Percentiles rank a stretch among this genome's conserved stretches.
These are phyloP conservation scores for Cynanchum wilfordii DNA, from an alignment of 257 asterid species.

Conservation along the genomic window DNA sequence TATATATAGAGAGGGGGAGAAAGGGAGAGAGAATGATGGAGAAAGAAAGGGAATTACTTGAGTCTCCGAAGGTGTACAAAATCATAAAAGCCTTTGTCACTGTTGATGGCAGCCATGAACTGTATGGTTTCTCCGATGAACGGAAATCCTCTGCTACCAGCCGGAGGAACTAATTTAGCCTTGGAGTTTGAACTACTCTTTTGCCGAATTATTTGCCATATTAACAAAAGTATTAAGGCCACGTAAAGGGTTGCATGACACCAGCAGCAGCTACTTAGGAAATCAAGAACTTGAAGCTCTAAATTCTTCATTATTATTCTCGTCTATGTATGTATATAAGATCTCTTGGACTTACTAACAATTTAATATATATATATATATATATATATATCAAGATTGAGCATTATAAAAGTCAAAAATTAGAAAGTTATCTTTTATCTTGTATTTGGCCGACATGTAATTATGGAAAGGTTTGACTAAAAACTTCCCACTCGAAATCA, in stretches of 20 bases:
- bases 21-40: not conserved
- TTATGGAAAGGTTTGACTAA: not conserved
- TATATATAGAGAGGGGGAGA: not conserved
- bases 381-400: not conserved
- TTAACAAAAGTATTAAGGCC: not conserved
- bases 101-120: slow-evolving; percentile 4
- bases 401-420: not conserved
- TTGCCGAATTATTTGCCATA: not conserved
- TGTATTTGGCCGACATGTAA: slow-evolving; percentile 1
- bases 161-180: not conserved
- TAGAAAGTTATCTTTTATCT: not conserved
- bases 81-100: slow-evolving; percentile 2
- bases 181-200: not conserved
- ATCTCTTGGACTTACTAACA: not conserved
- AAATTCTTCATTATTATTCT: not conserved
- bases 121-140: not conserved
- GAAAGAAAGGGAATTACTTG: not conserved
- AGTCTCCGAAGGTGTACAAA: not conserved
- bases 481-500: not conserved
- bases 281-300: not conserved
- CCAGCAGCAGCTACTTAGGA: not conserved
- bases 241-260: not conserved
- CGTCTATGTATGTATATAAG: not conserved
- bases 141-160: not conserved
- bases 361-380: too few relatives aligned